Base-by-base conservation (phyloP, 2,329 filamentous ascomycete genomes). In the Colletotrichum aenigma region DNA sequence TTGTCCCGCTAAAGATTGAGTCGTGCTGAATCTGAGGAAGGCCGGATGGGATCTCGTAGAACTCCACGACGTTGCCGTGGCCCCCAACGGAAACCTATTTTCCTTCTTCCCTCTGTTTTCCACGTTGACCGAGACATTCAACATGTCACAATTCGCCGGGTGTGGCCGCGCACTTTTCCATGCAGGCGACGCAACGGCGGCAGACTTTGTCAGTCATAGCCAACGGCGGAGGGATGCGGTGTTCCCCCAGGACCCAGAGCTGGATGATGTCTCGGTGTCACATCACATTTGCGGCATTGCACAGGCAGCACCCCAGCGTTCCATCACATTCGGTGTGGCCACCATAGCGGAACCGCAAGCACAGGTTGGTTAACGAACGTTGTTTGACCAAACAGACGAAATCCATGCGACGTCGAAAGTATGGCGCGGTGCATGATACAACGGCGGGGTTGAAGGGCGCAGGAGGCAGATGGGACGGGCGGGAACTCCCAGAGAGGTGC, bases 401-500 rank as follows among this genome's bases (percentile, higher is more conserved):
- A 67, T 56, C 69, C 56, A 73, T 75, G 72, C 72, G 72, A 75
- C 72, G 52, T 61, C 71, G 56, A 61, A 60, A 36, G 68, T 72
- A 69, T 75, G 72, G 62, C 62, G 55, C 62, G 61, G 26, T 66
- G 72, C 69, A 72, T 71, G 69, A 75, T 62, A 75, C 73, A 73
- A 60, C 56, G n/a, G 64, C 70, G 32, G 73, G 72, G 61, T 64
- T 64, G 58, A 68, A 43, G 43, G 38, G 30, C 55, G 58, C 65
- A 48, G 64, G 55, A 62, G 30, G 64, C 58, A 75, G 70, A 75
- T 75, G 73, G 70, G 73, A 75, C 73, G 73, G 70, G 73, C 73
- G 73, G 73, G 73, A 75, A 36, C 64, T 73, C 73, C 73, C 73
- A 73, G 70, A 68, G 70, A 32, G 28, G 64, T 64, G 69, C 70